phyloP scores from a whole-genome alignment of 1,284 basidiomycete species.

The Marasmius tenuissimus region DNA sequence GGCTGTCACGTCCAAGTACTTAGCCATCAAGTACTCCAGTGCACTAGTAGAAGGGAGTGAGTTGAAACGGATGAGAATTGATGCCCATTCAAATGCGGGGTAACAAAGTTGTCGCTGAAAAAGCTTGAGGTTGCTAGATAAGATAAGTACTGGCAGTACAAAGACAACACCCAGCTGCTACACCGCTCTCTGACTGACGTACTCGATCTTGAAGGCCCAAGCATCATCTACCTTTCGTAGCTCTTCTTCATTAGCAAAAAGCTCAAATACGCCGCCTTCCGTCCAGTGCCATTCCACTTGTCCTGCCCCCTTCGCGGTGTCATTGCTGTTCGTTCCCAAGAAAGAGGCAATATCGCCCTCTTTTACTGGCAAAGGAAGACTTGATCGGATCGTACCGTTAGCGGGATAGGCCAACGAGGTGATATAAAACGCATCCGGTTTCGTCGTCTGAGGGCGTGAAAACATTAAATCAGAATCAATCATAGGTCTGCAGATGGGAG shows the following conservation, averaged over 20 bases:
- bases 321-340: conserved; percentile 15
- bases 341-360: conserved; percentile 28
- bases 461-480: background rate
- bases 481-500: background rate
- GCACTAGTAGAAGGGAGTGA: too few relatives aligned
- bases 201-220: conserved; percentile 13
- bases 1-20: too few relatives aligned
- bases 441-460: conserved; percentile 21
- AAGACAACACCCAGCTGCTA: too few relatives aligned
- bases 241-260: conserved; percentile 11
- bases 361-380: conserved; percentile 29
- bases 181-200: background rate
- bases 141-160: too few relatives aligned
- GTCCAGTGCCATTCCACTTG: conserved; percentile 8
- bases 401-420: conserved; percentile 26
- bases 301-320: background rate
- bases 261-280: conserved; percentile 5
- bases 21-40: too few relatives aligned
- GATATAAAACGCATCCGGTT: conserved; percentile 33
- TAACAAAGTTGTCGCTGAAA: too few relatives aligned
- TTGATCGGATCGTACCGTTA: conserved; percentile 22
- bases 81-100: too few relatives aligned
- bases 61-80: too few relatives aligned
- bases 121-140: too few relatives aligned
- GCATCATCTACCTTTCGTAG: conserved; percentile 7